phyloP scores from a whole-genome alignment of 2,329 filamentous ascomycete genomes.

The Podosphaera fusca region DNA sequence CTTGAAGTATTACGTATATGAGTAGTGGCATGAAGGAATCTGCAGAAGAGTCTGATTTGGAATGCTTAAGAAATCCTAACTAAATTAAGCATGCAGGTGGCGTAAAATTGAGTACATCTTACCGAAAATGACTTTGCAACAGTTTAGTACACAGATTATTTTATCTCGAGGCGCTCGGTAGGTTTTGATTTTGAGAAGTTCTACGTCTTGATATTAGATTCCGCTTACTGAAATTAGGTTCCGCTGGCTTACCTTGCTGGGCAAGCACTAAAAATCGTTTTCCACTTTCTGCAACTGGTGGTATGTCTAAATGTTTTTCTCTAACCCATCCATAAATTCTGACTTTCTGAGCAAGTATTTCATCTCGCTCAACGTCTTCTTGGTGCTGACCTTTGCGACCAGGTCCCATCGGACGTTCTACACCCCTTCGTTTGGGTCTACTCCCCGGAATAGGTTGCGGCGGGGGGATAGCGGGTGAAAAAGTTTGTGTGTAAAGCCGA shows the following conservation, averaged over 20 bases:
- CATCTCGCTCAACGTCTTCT: slow-evolving; percentile 90
- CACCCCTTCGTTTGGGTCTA: slow-evolving; percentile 43
- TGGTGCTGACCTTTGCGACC: slow-evolving; percentile 90
- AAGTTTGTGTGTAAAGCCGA: slow-evolving; percentile 80
- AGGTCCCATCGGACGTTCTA: slow-evolving; percentile 46
- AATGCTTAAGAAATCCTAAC: slow-evolving; percentile 63
- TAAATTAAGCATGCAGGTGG: slow-evolving; percentile 8
- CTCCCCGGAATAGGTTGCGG: slow-evolving; percentile 49
- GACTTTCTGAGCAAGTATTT: slow-evolving; percentile 89
- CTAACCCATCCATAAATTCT: slow-evolving; percentile 88
- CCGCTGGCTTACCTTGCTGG: slow-evolving; percentile 42
- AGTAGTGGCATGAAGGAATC: slow-evolving; percentile 89
- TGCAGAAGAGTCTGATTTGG: slow-evolving; percentile 81
- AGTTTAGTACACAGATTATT: slow-evolving; percentile 94
- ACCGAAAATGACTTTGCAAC: slow-evolving; percentile 98
- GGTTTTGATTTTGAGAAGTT: slow-evolving; percentile 85
- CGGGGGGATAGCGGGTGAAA: slow-evolving; percentile 76
- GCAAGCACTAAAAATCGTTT: slow-evolving; percentile 71
- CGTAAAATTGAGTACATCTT: slow-evolving; percentile 4
- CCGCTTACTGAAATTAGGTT: background rate
- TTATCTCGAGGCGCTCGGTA: slow-evolving; percentile 96
- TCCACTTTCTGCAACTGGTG: slow-evolving; percentile 62
- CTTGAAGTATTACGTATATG: slow-evolving; percentile 86
- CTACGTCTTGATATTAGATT: slow-evolving; percentile 23
- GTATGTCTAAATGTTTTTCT: slow-evolving; percentile 85